Conservation (phyloP, 345 rosid species). For the Bruguiera sexangula region DNA sequence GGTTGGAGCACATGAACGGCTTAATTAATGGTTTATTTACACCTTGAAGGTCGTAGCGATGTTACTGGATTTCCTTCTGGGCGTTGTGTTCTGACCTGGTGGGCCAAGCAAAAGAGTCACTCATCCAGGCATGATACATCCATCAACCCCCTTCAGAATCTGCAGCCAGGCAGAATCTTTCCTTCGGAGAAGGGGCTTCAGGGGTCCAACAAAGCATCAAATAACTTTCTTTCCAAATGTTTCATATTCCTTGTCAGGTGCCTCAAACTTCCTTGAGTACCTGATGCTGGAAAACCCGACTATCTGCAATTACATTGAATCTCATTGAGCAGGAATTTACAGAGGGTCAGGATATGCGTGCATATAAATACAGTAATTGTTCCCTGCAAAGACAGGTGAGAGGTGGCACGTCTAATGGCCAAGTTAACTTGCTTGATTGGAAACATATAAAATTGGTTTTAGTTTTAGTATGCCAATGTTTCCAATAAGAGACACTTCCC, state of each 20-base stretch:
- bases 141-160: constrained; percentile 30
- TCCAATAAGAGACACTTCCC: no score
- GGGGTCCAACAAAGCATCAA: constrained; percentile 22
- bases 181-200: constrained; percentile 16
- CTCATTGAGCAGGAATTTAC: neutral
- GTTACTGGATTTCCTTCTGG: neutral
- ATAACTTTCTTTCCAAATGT: constrained; percentile 34
- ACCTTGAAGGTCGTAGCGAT: neutral
- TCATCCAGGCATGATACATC: constrained; percentile 35
- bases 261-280: constrained; percentile 15
- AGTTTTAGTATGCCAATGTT: no score
- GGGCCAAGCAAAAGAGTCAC: constrained; percentile 34
- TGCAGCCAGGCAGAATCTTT: constrained; percentile 24
- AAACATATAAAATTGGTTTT: no score
- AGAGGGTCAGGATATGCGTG: no score
- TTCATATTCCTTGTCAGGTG: constrained; percentile 16
- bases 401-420: no score
- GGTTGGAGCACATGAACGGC: neutral
- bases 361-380: no score
- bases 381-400: no score
- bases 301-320: constrained; percentile 16
- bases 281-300: constrained; percentile 28
- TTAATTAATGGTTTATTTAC: neutral
- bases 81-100: constrained; percentile 20
- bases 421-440: no score